Conservation (phyloP, 2,329 filamentous ascomycete genomes). For the Bipolaris bicolor region DNA sequence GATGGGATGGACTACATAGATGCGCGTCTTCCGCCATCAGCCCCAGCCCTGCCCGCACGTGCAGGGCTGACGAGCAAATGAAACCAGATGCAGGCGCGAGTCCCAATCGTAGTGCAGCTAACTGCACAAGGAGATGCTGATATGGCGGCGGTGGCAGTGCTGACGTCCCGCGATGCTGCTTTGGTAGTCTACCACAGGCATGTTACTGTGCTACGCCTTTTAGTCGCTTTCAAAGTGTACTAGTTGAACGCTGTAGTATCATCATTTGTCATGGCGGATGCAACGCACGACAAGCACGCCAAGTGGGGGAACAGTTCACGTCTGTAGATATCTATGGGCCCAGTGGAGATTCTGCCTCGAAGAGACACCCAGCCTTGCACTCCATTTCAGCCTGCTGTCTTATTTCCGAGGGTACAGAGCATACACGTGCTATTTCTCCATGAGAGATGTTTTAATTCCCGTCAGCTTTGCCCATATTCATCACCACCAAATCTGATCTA, state of each 20-base stretch:
- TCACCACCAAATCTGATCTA: no score
- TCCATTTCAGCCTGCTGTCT: not conserved
- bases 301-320: conserved; percentile 8
- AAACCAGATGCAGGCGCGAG: conserved; percentile 25
- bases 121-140: conserved; percentile 34
- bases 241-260: no score
- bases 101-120: conserved; percentile 27
- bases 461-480: no score
- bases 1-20: conserved; percentile 23
- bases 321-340: not conserved
- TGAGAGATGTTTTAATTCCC: no score
- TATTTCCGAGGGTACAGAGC: no score
- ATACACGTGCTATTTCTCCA: no score
- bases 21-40: conserved; percentile 25
- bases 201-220: conserved; percentile 13
- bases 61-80: conserved; percentile 36
- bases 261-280: conserved; percentile 2
- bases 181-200: conserved; percentile 8
- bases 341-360: conserved; percentile 2
- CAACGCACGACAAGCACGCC: conserved; percentile 9
- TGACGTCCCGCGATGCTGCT: conserved; percentile 18
- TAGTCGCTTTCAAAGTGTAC: not conserved
- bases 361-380: not conserved
- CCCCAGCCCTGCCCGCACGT: conserved; percentile 39
- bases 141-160: conserved; percentile 43